Conservation (phyloP, 345 rosid genomes). For the Viola odorata region DNA sequence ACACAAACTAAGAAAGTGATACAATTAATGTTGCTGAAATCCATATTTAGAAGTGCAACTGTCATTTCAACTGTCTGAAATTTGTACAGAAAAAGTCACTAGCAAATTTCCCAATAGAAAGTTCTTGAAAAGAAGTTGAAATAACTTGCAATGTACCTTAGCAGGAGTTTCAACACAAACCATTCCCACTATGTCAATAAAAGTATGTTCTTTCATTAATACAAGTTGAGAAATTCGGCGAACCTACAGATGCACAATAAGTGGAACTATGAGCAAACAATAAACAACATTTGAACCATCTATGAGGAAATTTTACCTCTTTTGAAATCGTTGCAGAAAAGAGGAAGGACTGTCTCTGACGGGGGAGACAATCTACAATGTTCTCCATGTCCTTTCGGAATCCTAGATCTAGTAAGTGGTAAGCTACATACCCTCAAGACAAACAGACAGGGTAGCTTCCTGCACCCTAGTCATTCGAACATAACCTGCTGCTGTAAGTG, state of each 20-base stretch:
- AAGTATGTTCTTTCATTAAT: constrained; percentile 77
- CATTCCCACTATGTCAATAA: constrained; percentile 74
- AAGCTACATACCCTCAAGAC: too few relatives aligned
- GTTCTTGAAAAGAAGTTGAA: too few relatives aligned
- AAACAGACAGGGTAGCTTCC: too few relatives aligned
- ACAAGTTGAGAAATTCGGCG: constrained; percentile 85
- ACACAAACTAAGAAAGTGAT: neutral
- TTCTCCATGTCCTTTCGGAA: constrained; percentile 84
- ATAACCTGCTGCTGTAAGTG: too few relatives aligned
- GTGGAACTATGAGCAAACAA: constrained; percentile 13
- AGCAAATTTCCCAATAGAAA: too few relatives aligned
- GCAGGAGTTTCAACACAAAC: constrained; percentile 84
- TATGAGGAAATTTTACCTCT: too few relatives aligned
- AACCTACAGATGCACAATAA: constrained; percentile 50
- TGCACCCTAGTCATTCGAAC: too few relatives aligned
- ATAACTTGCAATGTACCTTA: constrained; percentile 32
- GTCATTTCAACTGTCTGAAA: too few relatives aligned
- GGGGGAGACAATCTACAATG: constrained; percentile 77
- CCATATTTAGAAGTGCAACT: constrained; percentile 9
- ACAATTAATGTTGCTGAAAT: constrained; percentile 4
- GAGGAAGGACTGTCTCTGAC: constrained; percentile 41
- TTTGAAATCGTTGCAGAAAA: too few relatives aligned
- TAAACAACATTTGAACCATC: constrained; percentile 82
- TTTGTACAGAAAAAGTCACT: too few relatives aligned
- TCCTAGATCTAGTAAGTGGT: constrained; percentile 93